phyloP scores from a whole-genome alignment of 768 basidiomycete genomes.

The Stropharia rugosoannulata region DNA sequence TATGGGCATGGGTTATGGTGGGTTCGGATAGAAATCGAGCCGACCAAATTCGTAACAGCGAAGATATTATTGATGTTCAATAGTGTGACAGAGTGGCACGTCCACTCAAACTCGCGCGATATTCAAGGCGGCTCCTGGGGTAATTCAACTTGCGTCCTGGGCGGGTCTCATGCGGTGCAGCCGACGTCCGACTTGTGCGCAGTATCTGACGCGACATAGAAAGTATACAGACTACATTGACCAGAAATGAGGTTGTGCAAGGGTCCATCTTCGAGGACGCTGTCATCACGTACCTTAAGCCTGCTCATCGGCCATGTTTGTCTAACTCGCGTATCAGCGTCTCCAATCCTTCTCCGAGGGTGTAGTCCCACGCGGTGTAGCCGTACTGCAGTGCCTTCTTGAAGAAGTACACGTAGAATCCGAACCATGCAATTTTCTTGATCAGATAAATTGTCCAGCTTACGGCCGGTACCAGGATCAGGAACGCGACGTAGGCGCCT shows the following conservation, averaged over 20 bases:
- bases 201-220: no score
- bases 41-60: no score
- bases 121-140: no score
- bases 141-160: no score
- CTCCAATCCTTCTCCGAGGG: slow-evolving; percentile 15
- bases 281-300: neutral
- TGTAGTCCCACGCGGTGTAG: slow-evolving; percentile 15
- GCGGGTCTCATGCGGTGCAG: no score
- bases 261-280: neutral
- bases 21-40: no score
- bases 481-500: slow-evolving; percentile 25
- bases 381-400: slow-evolving; percentile 24
- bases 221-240: neutral
- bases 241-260: neutral
- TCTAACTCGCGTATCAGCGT: slow-evolving; percentile 10
- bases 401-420: slow-evolving; percentile 36
- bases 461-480: slow-evolving; percentile 20
- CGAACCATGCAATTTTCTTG: slow-evolving; percentile 32
- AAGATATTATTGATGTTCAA: no score
- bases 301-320: neutral
- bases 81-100: no score
- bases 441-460: slow-evolving; percentile 23
- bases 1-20: no score
- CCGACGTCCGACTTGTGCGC: no score
- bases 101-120: no score